Percentiles rank a stretch among this genome's conserved stretches.
These are phyloP conservation scores for Penicillium sp. DNA, from an alignment of 2,329 filamentous ascomycete genomes.

Conservation along the genomic window DNA sequence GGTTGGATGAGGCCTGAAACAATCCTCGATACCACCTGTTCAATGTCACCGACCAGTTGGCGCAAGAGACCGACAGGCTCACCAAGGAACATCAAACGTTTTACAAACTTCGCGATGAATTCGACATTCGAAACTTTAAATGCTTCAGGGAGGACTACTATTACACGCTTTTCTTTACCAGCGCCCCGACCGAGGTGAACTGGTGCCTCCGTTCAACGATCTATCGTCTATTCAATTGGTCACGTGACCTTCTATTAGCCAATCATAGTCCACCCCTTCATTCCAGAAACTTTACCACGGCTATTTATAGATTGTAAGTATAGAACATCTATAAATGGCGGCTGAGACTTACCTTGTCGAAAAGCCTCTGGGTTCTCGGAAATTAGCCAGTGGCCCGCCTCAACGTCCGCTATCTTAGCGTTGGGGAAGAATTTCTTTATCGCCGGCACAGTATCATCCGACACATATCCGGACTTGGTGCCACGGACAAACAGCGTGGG, in stretches of 20 bases:
- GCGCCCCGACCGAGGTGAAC: too few species aligned
- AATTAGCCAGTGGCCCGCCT: slow-evolving; percentile 49
- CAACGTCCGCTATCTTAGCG: slow-evolving; percentile 42
- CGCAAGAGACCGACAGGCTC: background rate
- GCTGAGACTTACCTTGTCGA: slow-evolving; percentile 32
- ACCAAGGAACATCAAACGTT: background rate
- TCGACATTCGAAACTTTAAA: background rate
- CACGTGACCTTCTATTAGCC: background rate
- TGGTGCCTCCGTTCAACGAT: background rate
- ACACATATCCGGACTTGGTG: slow-evolving; percentile 43
- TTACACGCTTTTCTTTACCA: too few species aligned
- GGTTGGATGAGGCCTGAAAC: too few species aligned
- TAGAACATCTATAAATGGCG: background rate
- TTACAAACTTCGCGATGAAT: background rate
- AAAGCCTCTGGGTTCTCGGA: slow-evolving; percentile 49
- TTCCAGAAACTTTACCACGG: slow-evolving; percentile 38
- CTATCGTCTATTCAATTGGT: background rate
- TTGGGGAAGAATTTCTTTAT: slow-evolving; percentile 47
- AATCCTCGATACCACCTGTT: background rate
- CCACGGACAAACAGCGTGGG: slow-evolving; percentile 73
- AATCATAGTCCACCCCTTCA: slow-evolving; percentile 11
- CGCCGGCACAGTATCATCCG: slow-evolving; percentile 40
- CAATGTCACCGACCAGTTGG: background rate
- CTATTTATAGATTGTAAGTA: slow-evolving; percentile 24
- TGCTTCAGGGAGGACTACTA: background rate